Evolutionary conservation across 371 early-diverging fungal species (phyloP), one percentile per base, ranked within the genome.

Genomic region (Nematocida ironsii): DNA sequence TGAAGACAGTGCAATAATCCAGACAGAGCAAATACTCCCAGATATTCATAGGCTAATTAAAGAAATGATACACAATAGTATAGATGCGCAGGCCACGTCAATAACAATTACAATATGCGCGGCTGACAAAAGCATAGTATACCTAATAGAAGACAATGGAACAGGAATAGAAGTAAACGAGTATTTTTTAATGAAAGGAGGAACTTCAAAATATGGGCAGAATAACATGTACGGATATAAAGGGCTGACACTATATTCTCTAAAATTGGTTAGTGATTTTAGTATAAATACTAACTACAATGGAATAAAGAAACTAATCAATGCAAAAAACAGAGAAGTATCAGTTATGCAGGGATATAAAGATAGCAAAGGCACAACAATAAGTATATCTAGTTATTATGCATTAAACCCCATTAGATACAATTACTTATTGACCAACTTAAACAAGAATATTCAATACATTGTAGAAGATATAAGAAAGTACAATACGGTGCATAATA

Each of bases 41-140:
- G 57, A 68, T 50, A 55, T 57, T 20, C 56, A 60, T 33, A 62
- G 50, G 5, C 72, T 96, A 5, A 84, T 96, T 47, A 98, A 98
- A 84, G 99, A 98, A 86, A 88, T 97, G 40, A 87, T 98, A 16
- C 97, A 98, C 82, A 98, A 98, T 86, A 90, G 92, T 1, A 88
- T 98, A 18, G 99, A 98, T 86, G 95, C 97, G 23, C 91, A 91
- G 2, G 88, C 95, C 0, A 93, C 93, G 0, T 87, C 86, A 57
- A 94, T 98, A 42, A 88, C 90, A n/a, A 89, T 98, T 42, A 5
- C 39, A n/a, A 83, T 89, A 2, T 88, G 92, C 62, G 91, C 91
- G 81, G 93, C 92, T 20, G 93, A 94, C 13, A 94, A 94, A 0
- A 23, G 9, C 47, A 40, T 78, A n/a, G n/a, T 33, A n/a, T 78